phyloP scores from a whole-genome alignment of 371 early-diverging fungal species.

The Circinella minor region DNA sequence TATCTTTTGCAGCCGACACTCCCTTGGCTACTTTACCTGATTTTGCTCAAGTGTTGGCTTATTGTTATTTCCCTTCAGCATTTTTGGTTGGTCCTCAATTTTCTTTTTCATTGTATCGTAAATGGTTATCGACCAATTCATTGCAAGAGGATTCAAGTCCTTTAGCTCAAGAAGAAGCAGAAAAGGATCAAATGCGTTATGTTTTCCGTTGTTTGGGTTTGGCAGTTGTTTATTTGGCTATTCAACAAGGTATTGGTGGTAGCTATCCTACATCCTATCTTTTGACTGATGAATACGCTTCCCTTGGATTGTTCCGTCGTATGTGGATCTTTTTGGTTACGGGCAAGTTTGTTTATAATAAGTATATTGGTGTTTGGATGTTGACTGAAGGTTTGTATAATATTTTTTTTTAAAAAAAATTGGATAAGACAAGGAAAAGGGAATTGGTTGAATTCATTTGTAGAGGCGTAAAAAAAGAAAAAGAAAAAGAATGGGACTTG shows the following conservation, averaged over 20 bases:
- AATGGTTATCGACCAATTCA: constrained; percentile 52
- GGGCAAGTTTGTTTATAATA: constrained; percentile 64
- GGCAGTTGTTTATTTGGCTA: constrained; percentile 56
- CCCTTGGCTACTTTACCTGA: constrained; percentile 51
- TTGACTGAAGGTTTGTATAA: constrained; percentile 59
- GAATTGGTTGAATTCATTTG: too few relatives aligned
- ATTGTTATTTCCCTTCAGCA: constrained; percentile 65
- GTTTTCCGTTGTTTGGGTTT: constrained; percentile 50
- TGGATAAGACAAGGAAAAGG: background rate
- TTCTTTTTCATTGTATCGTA: constrained; percentile 67
- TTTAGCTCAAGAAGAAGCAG: constrained; percentile 40
- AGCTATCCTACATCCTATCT: constrained; percentile 55
- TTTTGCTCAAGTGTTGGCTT: constrained; percentile 58
- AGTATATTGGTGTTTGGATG: constrained; percentile 76
- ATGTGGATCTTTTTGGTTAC: constrained; percentile 51
- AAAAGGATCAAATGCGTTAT: constrained; percentile 47
- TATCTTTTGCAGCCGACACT: constrained; percentile 44
- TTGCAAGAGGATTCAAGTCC: constrained; percentile 23
- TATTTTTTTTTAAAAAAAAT: background rate
- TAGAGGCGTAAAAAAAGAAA: background rate
- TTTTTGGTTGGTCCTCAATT: constrained; percentile 80
- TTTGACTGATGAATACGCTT: constrained; percentile 54
- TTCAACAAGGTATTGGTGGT: constrained; percentile 56
- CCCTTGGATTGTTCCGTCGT: constrained; percentile 42
- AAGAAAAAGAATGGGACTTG: background rate